These are phyloP conservation scores for Fusarium nurragi DNA, from an alignment of 2,329 filamentous ascomycete genomes.

Conservation along the genomic window DNA sequence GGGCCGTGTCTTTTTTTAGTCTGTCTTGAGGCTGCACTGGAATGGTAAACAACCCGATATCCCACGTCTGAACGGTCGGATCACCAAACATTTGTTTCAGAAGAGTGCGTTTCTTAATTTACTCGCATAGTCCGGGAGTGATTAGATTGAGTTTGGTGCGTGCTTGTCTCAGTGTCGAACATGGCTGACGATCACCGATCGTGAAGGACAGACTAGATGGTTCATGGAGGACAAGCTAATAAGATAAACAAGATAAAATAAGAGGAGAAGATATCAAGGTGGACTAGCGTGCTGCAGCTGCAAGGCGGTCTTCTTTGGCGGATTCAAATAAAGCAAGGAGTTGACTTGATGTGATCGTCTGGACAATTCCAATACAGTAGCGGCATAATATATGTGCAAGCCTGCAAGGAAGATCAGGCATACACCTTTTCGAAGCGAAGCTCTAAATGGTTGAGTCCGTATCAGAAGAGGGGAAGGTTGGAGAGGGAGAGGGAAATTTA, in stretches of 20 bases:
- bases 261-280: conserved; percentile 7
- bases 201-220: background rate
- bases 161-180: conserved; percentile 34
- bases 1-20: background rate
- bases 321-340: conserved; percentile 36
- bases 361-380: conserved; percentile 19
- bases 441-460: conserved; percentile 5
- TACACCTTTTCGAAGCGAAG: conserved; percentile 5
- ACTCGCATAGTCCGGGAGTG: conserved; percentile 20
- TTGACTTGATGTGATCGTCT: conserved; percentile 19
- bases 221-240: conserved; percentile 6
- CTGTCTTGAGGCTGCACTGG: conserved; percentile 17
- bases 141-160: background rate
- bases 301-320: conserved; percentile 36
- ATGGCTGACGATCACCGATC: conserved; percentile 22
- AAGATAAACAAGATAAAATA: too few relatives aligned
- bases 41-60: conserved; percentile 38
- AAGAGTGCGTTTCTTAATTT: conserved; percentile 33
- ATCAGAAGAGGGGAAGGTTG: conserved; percentile 1
- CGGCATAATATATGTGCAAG: conserved; percentile 31
- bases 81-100: conserved; percentile 30
- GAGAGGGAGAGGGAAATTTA: background rate
- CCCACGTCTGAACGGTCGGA: conserved; percentile 2
- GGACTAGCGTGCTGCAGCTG: conserved; percentile 27
- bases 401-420: conserved; percentile 30